Base-by-base conservation (phyloP, 768 basidiomycete genomes). In the Kwoniella mangroviensis region DNA sequence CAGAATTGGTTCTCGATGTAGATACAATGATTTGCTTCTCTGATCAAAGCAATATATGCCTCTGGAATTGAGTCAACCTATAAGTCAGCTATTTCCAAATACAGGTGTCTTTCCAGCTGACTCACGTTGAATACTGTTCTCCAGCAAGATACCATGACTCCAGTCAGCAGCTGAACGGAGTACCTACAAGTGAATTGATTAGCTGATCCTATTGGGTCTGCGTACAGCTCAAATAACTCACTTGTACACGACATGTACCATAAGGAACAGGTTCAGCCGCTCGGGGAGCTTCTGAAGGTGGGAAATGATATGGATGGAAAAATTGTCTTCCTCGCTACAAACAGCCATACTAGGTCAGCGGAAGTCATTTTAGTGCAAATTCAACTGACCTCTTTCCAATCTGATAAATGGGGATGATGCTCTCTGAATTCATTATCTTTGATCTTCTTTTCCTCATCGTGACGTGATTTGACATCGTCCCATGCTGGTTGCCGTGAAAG, bases 101-200 rank as follows among this genome's bases (percentile, higher is more conserved):
- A 15, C 21, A 49, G 3, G 7, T 26, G 21, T 0, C 9, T 19
- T 7, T 17, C 0, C 51, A 49, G 34, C 40, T 0, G 15, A 57
- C 79, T 73, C 63, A 80, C 79, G 76, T 84, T 97, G 95, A 69
- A 98, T 93, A 82, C 92, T 94, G 68, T 89, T 88, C 82, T 98
- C 96, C 3, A 88, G 90, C 73, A 95, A 85, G 43, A 94, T 91
- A 2, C 95, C 96, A 75, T 94, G 92, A 76, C 90, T 92, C 96
- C 96, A 99, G 83, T 98, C 96, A 1, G 87, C 89, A 22, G 94
- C 91, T 70, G 91, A 92, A 64, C 96, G 88, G 53, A 93, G 87
- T 17, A 88, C 93, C 85, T 98, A 41, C 12, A 2, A 15, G 3
- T 7, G 53, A 15, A 21, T 42, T 12, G 12, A 57, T 56, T 28